Conservation (phyloP, 2,329 filamentous ascomycete genomes). For the Eurotiales sp. region DNA sequence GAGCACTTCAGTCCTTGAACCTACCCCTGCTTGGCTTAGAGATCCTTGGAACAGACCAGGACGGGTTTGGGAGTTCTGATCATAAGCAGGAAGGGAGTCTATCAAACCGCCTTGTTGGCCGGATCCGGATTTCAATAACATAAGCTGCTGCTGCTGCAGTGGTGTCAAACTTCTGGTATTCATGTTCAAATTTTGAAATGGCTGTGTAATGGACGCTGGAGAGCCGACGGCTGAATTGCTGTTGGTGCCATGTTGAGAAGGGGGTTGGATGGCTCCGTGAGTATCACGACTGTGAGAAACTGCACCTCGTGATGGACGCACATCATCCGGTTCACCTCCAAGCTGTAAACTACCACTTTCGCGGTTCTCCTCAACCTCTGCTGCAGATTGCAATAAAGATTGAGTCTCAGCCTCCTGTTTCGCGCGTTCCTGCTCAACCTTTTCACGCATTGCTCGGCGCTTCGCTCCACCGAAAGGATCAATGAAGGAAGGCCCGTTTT, state of each 20-base stretch:
- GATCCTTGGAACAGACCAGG: constrained; percentile 44
- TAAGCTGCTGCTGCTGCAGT: constrained; percentile 70
- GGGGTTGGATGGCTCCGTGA: constrained; percentile 67
- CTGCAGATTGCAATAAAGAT: constrained; percentile 47
- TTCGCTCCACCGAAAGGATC: constrained; percentile 79
- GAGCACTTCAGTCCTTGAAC: constrained; percentile 79
- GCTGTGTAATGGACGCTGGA: constrained; percentile 39
- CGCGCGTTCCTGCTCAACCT: constrained; percentile 58
- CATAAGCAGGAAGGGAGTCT: constrained; percentile 36
- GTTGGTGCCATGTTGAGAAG: constrained; percentile 63
- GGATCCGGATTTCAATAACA: constrained; percentile 57
- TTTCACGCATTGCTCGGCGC: constrained; percentile 71
- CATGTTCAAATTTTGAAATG: constrained; percentile 55
- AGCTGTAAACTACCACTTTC: constrained; percentile 85
- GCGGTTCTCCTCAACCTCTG: constrained; percentile 66
- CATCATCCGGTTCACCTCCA: constrained; percentile 87
- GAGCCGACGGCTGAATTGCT: constrained; percentile 40
- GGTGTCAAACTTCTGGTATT: constrained; percentile 73
- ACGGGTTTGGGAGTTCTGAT: constrained; percentile 43
- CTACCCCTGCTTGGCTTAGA: constrained; percentile 52
- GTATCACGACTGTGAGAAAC: constrained; percentile 54
- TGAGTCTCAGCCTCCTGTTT: constrained; percentile 55
- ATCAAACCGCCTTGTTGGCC: constrained; percentile 60
- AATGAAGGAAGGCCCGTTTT: constrained; percentile 71
- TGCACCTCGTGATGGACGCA: constrained; percentile 46